A percentile compares a stretch with the other conserved stretches of the same genome.
Conservation (phyloP, 257 asterid genomes). For the Solanum chiquidenum region DNA sequence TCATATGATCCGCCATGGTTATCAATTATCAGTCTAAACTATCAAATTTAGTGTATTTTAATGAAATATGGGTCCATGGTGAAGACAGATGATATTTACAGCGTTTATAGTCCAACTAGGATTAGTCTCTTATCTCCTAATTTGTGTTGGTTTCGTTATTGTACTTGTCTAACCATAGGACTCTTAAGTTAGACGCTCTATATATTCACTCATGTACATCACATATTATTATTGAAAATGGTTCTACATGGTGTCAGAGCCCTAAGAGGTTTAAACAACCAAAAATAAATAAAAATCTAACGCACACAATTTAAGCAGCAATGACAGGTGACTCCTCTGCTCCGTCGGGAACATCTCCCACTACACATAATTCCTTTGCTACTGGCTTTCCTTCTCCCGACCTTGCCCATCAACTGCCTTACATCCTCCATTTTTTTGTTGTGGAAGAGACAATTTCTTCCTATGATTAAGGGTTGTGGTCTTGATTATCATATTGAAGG, state of each 20-base stretch:
- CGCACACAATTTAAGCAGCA: background rate
- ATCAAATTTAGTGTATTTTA: background rate
- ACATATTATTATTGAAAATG: background rate
- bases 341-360: background rate
- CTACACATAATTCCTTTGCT: background rate
- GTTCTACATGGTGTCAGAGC: background rate
- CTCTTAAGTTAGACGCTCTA: background rate
- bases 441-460: background rate
- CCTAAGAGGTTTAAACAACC: background rate
- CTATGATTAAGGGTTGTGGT: background rate
- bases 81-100: no score
- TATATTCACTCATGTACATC: background rate
- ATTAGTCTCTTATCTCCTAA: background rate
- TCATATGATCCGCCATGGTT: background rate
- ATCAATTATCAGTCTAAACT: background rate
- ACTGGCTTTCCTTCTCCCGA: background rate
- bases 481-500: background rate
- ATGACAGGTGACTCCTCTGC: background rate
- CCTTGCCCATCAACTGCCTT: background rate
- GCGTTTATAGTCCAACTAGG: no score
- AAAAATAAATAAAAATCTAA: no score
- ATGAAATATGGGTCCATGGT: background rate
- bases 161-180: background rate
- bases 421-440: background rate
- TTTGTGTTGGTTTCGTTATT: no score